These are phyloP conservation scores for Coniella lustricola DNA, from an alignment of 2,329 filamentous ascomycete genomes.

Conservation along the genomic window DNA sequence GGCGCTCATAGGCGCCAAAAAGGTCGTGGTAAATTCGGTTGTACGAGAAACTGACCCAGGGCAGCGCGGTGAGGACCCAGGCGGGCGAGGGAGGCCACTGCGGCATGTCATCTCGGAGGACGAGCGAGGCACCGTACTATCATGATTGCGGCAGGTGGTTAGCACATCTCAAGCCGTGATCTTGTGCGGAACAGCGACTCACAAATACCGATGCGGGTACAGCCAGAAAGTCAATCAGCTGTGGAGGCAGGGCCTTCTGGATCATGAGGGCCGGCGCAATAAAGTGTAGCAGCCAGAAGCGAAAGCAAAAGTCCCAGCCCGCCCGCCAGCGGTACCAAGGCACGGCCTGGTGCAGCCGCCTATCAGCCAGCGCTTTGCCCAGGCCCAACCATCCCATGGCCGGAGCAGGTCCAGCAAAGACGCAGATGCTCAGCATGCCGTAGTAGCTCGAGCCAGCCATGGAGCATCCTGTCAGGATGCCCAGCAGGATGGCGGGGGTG, in stretches of 20 bases:
- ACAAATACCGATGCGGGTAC: slow-evolving; percentile 37
- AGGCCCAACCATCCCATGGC: slow-evolving; percentile 34
- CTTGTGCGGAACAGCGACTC: slow-evolving; percentile 18
- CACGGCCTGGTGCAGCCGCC: slow-evolving; percentile 4
- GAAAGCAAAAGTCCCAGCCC: slow-evolving; percentile 17
- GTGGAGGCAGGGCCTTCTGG: slow-evolving; percentile 34
- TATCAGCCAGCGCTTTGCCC: slow-evolving; percentile 4
- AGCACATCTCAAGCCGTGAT: not conserved
- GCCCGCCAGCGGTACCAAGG: slow-evolving; percentile 13
- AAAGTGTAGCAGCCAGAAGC: slow-evolving; percentile 31
- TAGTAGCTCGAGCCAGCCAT: slow-evolving; percentile 48
- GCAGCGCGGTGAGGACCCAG: slow-evolving; percentile 43
- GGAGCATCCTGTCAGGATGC: slow-evolving; percentile 47
- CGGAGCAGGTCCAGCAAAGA: slow-evolving; percentile 44
- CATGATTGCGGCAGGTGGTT: too few relatives aligned
- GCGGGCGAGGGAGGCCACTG: slow-evolving; percentile 48
- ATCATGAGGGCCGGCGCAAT: slow-evolving; percentile 41
- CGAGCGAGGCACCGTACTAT: slow-evolving; percentile 42
- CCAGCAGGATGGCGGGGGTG: slow-evolving; percentile 58
- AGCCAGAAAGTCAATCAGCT: slow-evolving; percentile 33
- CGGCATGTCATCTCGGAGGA: slow-evolving; percentile 38
- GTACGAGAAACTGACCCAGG: slow-evolving; percentile 35
- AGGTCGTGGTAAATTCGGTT: slow-evolving; percentile 39
- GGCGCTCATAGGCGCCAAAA: slow-evolving; percentile 39
- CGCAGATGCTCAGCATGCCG: slow-evolving; percentile 41